Evolutionary conservation across 768 basidiomycete species (phyloP).

Genomic region (Clavaria fumosa): DNA sequence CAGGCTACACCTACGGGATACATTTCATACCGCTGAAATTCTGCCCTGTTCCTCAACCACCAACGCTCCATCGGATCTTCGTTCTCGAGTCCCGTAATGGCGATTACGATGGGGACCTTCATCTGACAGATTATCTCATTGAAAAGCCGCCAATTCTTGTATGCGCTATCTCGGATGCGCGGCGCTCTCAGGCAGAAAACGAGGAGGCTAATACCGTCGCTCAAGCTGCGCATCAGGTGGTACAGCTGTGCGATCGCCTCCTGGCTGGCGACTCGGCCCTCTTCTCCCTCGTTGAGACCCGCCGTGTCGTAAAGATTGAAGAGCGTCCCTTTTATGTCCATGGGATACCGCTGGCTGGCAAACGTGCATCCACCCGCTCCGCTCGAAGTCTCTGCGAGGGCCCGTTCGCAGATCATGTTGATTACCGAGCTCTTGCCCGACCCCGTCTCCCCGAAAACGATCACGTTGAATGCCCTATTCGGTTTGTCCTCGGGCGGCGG

Average conservation of each 20-base stretch:
- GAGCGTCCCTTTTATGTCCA: background rate
- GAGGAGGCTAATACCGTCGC: background rate
- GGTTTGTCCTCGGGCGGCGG: no score
- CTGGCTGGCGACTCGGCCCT: background rate
- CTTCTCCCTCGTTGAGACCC: background rate
- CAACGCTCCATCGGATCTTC: slow-evolving; percentile 23
- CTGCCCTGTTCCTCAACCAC: slow-evolving; percentile 18
- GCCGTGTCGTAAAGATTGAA: background rate
- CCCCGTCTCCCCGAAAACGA: no score
- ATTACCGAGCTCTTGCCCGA: no score
- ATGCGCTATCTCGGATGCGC: no score
- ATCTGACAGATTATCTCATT: no score
- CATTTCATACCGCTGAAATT: slow-evolving; percentile 18
- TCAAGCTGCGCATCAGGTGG: background rate
- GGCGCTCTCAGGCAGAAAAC: background rate
- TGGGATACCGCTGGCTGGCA: background rate
- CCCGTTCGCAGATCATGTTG: no score
- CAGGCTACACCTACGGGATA: slow-evolving; percentile 23
- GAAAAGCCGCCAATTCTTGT: no score
- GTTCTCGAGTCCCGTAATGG: slow-evolving; percentile 25
- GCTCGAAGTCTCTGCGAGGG: no score
- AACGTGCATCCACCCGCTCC: no score
- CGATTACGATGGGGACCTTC: slow-evolving; percentile 22
- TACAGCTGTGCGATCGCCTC: background rate
- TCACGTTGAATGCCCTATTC: no score